Conservation (phyloP, 768 basidiomycete species). For the Auriscalpium vulgare region DNA sequence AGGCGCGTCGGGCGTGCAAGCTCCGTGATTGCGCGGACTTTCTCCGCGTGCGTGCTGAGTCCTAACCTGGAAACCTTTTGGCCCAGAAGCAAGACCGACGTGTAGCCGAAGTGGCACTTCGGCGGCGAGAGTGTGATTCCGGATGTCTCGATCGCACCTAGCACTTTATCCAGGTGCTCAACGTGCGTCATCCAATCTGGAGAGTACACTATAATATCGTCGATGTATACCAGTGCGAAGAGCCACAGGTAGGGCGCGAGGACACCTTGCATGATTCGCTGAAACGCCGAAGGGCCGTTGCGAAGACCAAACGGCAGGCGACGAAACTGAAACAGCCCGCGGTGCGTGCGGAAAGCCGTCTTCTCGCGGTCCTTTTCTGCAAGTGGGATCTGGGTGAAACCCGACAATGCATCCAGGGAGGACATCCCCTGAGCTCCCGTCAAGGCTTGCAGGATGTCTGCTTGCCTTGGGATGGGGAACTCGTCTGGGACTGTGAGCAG, state of each 20-base stretch:
- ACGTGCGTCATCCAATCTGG: constrained; percentile 22
- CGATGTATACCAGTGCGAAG: constrained; percentile 34
- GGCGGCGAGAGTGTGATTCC: not conserved
- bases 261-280: constrained; percentile 31
- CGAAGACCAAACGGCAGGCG: constrained; percentile 28
- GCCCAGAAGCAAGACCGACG: not conserved
- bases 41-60: constrained; percentile 10
- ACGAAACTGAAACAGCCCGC: constrained; percentile 31
- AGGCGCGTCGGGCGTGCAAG: constrained; percentile 6
- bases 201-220: constrained; percentile 33
- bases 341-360: constrained; percentile 29
- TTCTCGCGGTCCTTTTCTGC: constrained; percentile 20
- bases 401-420: constrained; percentile 25
- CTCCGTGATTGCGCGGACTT: constrained; percentile 14
- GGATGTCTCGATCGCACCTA: constrained; percentile 1
- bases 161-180: constrained; percentile 9
- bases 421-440: constrained; percentile 17
- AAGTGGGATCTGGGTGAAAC: constrained; percentile 32
- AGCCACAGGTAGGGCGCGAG: constrained; percentile 31
- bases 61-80: constrained; percentile 15
- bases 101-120: not conserved
- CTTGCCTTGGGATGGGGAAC: constrained; percentile 21
- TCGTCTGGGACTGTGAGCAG: constrained; percentile 16
- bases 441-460: constrained; percentile 23
- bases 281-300: constrained; percentile 29